Percentiles rank a stretch among this genome's conserved stretches.
Conservation (phyloP, 306 rosid species). For the Quercus gilva region DNA sequence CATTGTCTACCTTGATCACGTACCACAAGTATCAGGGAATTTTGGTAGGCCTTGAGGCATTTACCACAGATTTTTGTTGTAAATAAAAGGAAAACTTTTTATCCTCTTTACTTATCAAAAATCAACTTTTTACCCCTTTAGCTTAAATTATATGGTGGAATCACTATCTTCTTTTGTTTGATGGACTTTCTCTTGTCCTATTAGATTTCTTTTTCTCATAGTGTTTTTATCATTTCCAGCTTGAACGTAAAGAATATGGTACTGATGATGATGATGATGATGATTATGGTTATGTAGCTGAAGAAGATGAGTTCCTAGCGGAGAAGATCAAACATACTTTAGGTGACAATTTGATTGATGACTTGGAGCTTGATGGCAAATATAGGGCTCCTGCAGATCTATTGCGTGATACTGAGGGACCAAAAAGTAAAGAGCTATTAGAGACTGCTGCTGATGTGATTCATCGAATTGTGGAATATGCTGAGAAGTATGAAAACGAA, state of each 20-base stretch:
- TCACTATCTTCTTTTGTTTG: background rate
- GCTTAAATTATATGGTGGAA: background rate
- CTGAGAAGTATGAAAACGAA: slow-evolving; percentile 74
- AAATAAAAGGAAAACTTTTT: background rate
- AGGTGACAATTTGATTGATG: slow-evolving; percentile 36
- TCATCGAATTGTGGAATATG: slow-evolving; percentile 75
- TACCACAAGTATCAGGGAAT: background rate
- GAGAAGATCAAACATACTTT: slow-evolving; percentile 61
- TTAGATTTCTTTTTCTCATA: slow-evolving; percentile 9
- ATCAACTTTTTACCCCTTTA: background rate
- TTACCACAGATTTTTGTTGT: background rate
- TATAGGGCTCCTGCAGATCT: slow-evolving; percentile 80
- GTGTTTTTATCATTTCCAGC: slow-evolving; percentile 38
- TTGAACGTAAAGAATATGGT: slow-evolving; percentile 66
- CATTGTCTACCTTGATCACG: background rate
- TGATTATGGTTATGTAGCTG: slow-evolving; percentile 36
- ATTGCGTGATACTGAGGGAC: slow-evolving; percentile 35
- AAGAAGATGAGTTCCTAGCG: slow-evolving; percentile 62
- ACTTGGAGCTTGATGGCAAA: slow-evolving; percentile 39
- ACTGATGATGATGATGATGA: slow-evolving; percentile 27
- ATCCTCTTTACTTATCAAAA: too few relatives aligned
- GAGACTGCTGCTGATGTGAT: slow-evolving; percentile 60
- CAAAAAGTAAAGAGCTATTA: slow-evolving; percentile 38
- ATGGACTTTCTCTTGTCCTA: background rate
- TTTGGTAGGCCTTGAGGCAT: background rate